phyloP scores from a whole-genome alignment of 257 asterid genomes.

The Petunia axillaris region DNA sequence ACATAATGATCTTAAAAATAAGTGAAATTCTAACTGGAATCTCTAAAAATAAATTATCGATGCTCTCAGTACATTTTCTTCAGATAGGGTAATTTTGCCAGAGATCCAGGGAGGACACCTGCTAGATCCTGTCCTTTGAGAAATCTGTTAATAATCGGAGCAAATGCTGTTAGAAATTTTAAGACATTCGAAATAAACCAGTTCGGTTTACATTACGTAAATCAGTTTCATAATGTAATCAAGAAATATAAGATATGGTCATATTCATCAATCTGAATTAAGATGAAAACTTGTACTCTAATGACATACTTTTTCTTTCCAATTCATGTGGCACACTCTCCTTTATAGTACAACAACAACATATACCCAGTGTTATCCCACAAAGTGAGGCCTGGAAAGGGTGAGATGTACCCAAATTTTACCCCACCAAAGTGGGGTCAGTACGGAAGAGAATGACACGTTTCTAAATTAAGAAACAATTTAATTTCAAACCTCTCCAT shows the following conservation, averaged over 20 bases:
- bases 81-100: constrained; percentile 54
- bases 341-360: too few relatives aligned
- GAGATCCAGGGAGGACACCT: constrained; percentile 64
- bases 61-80: constrained; percentile 43
- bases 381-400: too few relatives aligned
- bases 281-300: not conserved
- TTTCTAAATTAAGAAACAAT: too few relatives aligned
- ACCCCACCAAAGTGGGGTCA: too few relatives aligned
- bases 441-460: too few relatives aligned
- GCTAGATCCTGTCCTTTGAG: constrained; percentile 60
- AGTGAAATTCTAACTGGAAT: not conserved
- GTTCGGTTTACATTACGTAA: not conserved
- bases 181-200: not conserved
- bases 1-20: not conserved
- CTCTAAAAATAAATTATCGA: not conserved
- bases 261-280: not conserved
- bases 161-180: not conserved
- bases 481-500: too few relatives aligned
- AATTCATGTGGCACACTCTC: too few relatives aligned
- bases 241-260: not conserved
- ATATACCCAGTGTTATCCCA: too few relatives aligned
- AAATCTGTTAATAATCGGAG: constrained; percentile 39
- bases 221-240: constrained; percentile 7
- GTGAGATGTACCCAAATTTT: too few relatives aligned
- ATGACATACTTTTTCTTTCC: too few relatives aligned